Evolutionary conservation across 805 yeast species (phyloP), one percentile per base, ranked within the genome.

Genomic region (Saccharomyces jurei): DNA sequence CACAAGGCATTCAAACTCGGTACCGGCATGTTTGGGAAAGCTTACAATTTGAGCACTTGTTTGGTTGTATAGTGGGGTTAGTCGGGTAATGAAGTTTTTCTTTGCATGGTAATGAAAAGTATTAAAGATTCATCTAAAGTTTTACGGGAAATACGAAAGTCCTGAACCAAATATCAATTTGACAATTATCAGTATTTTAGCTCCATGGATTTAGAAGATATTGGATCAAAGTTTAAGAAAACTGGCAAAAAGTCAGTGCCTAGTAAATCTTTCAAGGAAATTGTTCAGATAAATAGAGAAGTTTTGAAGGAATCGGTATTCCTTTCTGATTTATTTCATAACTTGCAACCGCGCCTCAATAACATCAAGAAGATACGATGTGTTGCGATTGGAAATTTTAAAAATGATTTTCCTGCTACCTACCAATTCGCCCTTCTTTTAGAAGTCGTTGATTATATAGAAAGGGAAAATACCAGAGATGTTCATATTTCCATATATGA

Each of bases 361-460:
- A 17, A 51, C 4, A 58, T 73, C 10, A 56, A 52, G 1, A 60
- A 55, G 28, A 75, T 87, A 56, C 72, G 89, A 60, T 87, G 92
- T 61, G 67, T 87, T 30, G 95, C 92, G 0, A 70, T 87, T 22
- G 96, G 95, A 0, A 75, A 82, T 4, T 86, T 89, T 3, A 67
- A 78, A 13, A 78, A 78, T 6, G 84, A 81, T 52, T 66, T 63
- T n/a, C 78, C 80, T 26, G 86, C 92, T 1, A 69, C 81, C 46
- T 86, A 77, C 65, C 96, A 87, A 67, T 64, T 86, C 9, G 90
- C 89, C 1, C 66, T 81, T 50, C 64, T 86, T 27, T 53, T 71
- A n/a, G 73, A 77, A 21, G 46, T 86, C 1, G 65, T 67, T 0
- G 69, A 69, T 2, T 56, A 59, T 6, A 13, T 64, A 1, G 6